Percentiles rank a stretch among this genome's conserved stretches.
phyloP scores from a whole-genome alignment of 352 stramenopile genomes.

The Pythium volutum region DNA sequence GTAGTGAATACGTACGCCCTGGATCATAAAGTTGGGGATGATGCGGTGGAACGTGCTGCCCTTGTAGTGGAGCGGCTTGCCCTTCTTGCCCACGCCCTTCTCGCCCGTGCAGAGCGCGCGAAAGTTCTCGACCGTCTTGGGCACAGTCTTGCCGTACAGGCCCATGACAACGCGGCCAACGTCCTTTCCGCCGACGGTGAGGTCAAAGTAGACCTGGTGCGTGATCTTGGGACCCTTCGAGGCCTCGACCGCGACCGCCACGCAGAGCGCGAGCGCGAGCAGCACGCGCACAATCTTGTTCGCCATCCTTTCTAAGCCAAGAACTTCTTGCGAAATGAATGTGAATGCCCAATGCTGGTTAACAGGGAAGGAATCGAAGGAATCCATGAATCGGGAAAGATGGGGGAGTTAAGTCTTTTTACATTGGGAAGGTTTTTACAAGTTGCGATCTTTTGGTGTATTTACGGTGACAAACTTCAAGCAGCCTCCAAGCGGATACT shows the following conservation, averaged over 20 bases:
- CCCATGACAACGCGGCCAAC: slow-evolving; percentile 90
- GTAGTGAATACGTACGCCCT: slow-evolving; percentile 89
- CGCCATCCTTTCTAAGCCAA: slow-evolving; percentile 34
- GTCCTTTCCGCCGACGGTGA: slow-evolving; percentile 91
- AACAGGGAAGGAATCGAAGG: too few relatives aligned
- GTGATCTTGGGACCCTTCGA: slow-evolving; percentile 76
- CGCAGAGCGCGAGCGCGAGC: slow-evolving; percentile 33
- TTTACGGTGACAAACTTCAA: too few relatives aligned
- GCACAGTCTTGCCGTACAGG: slow-evolving; percentile 83
- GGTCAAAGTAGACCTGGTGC: slow-evolving; percentile 96
- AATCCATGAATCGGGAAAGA: too few relatives aligned
- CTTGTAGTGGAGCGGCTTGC: slow-evolving; percentile 98
- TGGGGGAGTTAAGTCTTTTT: too few relatives aligned
- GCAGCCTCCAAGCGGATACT: too few relatives aligned
- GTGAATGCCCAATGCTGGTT: neutral
- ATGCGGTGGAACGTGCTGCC: slow-evolving; percentile 96
- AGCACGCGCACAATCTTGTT: slow-evolving; percentile 45
- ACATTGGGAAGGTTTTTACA: neutral
- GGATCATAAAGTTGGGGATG: slow-evolving; percentile 94
- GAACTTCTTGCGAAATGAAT: neutral
- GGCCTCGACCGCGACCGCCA: slow-evolving; percentile 35
- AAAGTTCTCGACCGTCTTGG: slow-evolving; percentile 81
- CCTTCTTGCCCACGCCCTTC: slow-evolving; percentile 82
- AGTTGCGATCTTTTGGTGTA: neutral
- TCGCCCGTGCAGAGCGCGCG: slow-evolving; percentile 67